Evolutionary conservation across 345 rosid species (phyloP).

Genomic region (Psidium friedrichsthalianum): DNA sequence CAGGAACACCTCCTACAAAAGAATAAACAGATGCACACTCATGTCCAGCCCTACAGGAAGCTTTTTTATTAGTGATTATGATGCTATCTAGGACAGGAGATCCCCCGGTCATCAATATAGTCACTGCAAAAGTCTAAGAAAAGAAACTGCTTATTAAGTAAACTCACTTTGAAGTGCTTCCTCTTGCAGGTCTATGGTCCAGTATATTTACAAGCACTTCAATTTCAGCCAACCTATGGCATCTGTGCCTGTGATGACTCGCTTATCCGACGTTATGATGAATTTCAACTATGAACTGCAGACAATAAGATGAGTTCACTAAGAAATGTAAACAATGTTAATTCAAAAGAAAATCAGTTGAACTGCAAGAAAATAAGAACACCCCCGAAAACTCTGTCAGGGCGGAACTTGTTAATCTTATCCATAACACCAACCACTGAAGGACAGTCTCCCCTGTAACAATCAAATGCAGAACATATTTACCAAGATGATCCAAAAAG

Average conservation of each 20-base stretch:
- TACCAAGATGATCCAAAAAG: constrained; percentile 2
- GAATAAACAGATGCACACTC: neutral
- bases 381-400: constrained; percentile 92
- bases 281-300: constrained; percentile 77
- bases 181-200: constrained; percentile 62
- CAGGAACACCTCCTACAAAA: neutral
- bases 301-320: neutral
- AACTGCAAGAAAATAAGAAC: constrained; percentile 1
- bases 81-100: neutral
- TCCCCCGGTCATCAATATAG: neutral
- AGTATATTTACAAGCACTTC: constrained; percentile 72
- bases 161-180: constrained; percentile 74
- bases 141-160: neutral
- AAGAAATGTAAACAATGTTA: neutral
- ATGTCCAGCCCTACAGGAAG: neutral
- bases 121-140: neutral
- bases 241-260: constrained; percentile 63
- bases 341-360: neutral
- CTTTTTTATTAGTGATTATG: neutral
- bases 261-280: constrained; percentile 71
- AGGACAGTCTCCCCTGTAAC: constrained; percentile 37
- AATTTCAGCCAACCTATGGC: constrained; percentile 63
- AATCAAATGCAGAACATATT: constrained; percentile 11
- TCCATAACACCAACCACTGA: constrained; percentile 43
- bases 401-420: constrained; percentile 76